Evolutionary conservation across 164 flowering plant species (phyloP), one percentile per base, ranked within the genome.

Genomic region (Malania oleifera): DNA sequence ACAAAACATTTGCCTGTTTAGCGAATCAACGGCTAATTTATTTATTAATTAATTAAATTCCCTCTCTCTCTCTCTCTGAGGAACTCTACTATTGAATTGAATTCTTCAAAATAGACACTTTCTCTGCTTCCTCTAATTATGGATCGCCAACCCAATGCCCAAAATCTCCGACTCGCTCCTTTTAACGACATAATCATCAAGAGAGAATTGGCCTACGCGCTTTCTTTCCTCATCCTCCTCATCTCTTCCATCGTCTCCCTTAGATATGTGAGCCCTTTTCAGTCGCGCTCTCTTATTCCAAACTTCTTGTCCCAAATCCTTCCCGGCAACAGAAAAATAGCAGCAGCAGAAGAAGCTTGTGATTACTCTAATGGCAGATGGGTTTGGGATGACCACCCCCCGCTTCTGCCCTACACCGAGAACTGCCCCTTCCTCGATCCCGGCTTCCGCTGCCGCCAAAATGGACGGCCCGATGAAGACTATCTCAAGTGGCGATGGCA

Each of bases 401-500:
- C 62, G 1, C 7, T 19, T 10, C 57, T 22, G 29, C 54, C 59
- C 0, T 86, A 86, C 64, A 45, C 38, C 3, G 93, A 84, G 52
- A 64, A 46, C 15, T 86, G 93, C 61, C 78, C 68, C 19, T 82
- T 84, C 63, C 83, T 86, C 17, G 93, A 86, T 63, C 84, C 77
- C 4, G 93, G 90, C 0, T 86, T 86, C 46, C 77, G 71, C 19
- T 89, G 96, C 53, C 78, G 64, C 0, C 23, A 26, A 5, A 78
- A 75, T 58, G 93, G 96, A 20, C 56, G 96, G 19, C 54, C 20
- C 25, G 87, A 89, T 62, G 27, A 47, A 0, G 79, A 51, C 19
- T 89, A 73, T 61, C 73, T 63, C 20, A 73, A 69, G 10, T 86
- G 96, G 93, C 64, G 86, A 37, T 86, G 96, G 96, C 80, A 83